phyloP scores from a whole-genome alignment of 2,329 filamentous ascomycete genomes.

The Colletotrichum shisoi region DNA sequence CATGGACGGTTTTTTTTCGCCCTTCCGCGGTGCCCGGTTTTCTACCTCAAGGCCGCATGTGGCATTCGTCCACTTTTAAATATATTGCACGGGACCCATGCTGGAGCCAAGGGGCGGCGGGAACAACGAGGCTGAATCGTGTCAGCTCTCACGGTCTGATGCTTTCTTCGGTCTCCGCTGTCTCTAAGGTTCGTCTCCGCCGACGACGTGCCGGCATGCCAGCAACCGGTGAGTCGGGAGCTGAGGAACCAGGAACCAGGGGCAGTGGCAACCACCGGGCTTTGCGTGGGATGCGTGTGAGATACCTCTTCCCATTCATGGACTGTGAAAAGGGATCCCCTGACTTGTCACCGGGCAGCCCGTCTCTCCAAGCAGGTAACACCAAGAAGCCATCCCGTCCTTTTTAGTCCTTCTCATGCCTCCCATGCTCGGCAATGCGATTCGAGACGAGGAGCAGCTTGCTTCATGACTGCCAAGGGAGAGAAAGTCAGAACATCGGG shows the following conservation, averaged over 20 bases:
- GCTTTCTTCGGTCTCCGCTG: not conserved
- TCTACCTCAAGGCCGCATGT: not conserved
- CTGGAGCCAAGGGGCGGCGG: not conserved
- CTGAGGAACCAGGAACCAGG: not conserved
- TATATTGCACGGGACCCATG: not conserved
- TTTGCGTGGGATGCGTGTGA: not conserved
- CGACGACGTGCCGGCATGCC: not conserved
- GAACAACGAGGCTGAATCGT: not conserved
- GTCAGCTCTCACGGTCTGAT: not conserved
- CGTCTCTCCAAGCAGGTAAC: not conserved
- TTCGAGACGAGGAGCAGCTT: constrained; percentile 2
- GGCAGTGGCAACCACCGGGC: not conserved
- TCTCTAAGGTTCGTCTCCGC: not conserved
- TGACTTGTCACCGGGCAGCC: not conserved
- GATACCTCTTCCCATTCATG: not conserved
- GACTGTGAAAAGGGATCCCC: not conserved
- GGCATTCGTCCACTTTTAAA: not conserved
- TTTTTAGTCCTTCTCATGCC: not conserved
- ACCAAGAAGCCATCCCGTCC: not conserved
- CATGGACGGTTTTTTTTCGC: not conserved
- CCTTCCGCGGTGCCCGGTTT: not conserved
- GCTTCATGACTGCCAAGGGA: not conserved
- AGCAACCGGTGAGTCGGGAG: not conserved
- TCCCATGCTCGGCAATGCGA: not conserved
- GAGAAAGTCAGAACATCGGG: constrained; percentile 8